Base-by-base conservation (phyloP, 768 basidiomycete genomes). In the Coprinellus micaceus region DNA sequence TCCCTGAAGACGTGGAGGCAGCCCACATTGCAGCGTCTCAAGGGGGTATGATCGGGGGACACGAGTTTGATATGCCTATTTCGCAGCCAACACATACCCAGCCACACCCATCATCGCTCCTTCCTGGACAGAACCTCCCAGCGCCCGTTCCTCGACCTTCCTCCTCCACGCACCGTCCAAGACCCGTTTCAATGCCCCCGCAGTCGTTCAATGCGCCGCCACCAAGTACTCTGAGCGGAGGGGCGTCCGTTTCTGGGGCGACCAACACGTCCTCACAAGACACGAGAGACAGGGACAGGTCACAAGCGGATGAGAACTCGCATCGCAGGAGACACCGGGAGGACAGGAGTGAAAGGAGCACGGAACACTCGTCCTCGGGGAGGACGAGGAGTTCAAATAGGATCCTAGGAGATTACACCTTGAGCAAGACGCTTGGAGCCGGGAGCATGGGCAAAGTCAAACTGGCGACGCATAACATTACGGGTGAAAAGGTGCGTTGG, bases 401-500 rank as follows among this genome's bases (percentile, higher is more conserved):
- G 71, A 78, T 92, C 57, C 77, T 99, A 15, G 96, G 95, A 29
- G 94, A 98, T 69, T 99, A 97, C 76, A 91, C 91, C 58, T 82
- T 99, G 63, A 90, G 90, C 66, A 98, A 98, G 81, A 97, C 96
- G 4, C 81, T 99, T 40, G 96, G 96, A 24, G 96, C 95, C 21
- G 96, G 96, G 36, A 94, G 91, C 69, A 99, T 99, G 96, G 96
- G 96, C 61, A 98, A 98, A 71, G 96, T 99, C 66, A 99, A 98
- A 77, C 83, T 98, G 11, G 96, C 93, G 2, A 88, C 88, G 19
- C 92, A 95, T 71, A 89, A 88, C 58, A 66, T 85, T 60, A 90
- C 92, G 1, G 91, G 89, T 25, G 95, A 98, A 73, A 96, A 95
- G 85, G 96, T 95, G 64, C 62, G 84, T 54, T 52, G 37, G 58